phyloP scores from a whole-genome alignment of 2,329 filamentous ascomycete genomes.

The Botrytis hyacinthi region DNA sequence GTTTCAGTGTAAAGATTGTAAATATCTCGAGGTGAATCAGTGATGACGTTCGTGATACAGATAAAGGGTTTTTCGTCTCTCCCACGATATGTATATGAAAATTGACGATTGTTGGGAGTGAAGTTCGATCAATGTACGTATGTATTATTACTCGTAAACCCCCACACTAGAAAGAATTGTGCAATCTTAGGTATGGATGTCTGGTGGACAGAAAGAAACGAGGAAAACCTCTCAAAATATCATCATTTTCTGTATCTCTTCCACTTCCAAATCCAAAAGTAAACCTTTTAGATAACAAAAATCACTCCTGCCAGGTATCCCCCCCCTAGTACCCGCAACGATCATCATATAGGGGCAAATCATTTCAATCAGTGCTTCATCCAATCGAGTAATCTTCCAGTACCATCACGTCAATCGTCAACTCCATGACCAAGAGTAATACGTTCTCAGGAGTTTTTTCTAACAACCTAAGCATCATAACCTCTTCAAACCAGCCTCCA shows the following conservation, averaged over 20 bases:
- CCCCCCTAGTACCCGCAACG: neutral
- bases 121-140: no score
- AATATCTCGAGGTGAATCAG: neutral
- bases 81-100: no score
- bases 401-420: neutral
- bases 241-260: no score
- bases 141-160: neutral
- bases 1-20: no score
- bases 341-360: neutral
- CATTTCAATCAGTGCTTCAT: neutral
- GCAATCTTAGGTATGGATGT: no score
- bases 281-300: neutral
- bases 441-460: neutral
- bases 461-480: neutral
- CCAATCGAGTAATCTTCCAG: constrained; percentile 1
- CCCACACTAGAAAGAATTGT: no score
- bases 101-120: neutral
- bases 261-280: neutral
- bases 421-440: neutral
- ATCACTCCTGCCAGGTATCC: neutral
- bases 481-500: neutral
- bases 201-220: neutral
- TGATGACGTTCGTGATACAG: neutral
- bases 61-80: neutral
- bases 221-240: neutral